These are phyloP conservation scores for Dendrobium nobile DNA, from an alignment of 106 monocot genomes.

Conservation along the genomic window DNA sequence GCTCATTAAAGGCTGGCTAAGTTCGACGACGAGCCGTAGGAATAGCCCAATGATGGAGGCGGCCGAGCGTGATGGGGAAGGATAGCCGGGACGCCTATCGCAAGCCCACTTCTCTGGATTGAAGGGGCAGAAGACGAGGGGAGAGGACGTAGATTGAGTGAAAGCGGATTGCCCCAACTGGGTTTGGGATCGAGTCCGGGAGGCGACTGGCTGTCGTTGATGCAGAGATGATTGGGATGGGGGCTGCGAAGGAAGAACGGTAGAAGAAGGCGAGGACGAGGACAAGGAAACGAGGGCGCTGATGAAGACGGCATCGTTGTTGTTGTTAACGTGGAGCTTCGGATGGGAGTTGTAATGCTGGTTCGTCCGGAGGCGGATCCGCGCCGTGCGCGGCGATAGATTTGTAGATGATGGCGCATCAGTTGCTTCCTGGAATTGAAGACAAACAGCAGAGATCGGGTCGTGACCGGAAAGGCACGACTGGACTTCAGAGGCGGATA, in stretches of 20 bases:
- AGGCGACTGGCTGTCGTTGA: background rate
- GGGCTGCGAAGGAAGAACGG: background rate
- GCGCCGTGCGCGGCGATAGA: background rate
- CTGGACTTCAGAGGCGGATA: too few relatives aligned
- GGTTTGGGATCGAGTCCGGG: background rate
- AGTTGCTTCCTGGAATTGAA: background rate
- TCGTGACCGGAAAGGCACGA: background rate
- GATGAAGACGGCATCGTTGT: background rate
- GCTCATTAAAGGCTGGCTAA: conserved; percentile 7
- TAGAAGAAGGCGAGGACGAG: background rate
- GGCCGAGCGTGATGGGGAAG: conserved; percentile 1
- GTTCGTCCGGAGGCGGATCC: background rate
- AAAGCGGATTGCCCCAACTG: background rate
- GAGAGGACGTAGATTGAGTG: background rate
- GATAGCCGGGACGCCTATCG: background rate
- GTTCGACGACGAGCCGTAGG: background rate
- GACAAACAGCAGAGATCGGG: background rate
- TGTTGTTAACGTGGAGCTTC: background rate
- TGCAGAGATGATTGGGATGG: background rate
- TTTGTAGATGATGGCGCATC: background rate
- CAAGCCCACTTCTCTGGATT: background rate
- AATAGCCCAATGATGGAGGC: background rate
- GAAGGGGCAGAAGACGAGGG: conserved; percentile 4
- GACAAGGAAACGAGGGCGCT: background rate
- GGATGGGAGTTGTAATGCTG: background rate